Evolutionary conservation across 768 basidiomycete genomes (phyloP), one percentile per base, ranked within the genome.

Genomic region (Rhodosporidiobolus odoratus): DNA sequence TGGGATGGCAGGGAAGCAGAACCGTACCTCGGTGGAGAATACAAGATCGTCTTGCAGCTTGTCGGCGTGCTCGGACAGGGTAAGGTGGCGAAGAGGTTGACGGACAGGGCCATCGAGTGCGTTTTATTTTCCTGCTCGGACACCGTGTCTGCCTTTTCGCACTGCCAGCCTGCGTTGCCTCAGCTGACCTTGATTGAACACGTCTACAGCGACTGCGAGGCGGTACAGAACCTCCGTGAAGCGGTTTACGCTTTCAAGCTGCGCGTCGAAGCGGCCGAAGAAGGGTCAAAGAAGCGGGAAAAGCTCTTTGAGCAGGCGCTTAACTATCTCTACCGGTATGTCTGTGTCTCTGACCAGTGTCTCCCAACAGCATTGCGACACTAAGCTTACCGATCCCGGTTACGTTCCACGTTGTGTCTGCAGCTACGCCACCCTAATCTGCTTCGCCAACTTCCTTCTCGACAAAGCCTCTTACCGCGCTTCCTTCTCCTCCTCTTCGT

Each of bases 201-300:
- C 52, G 34, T n/a, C n/a, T 37, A 61, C 67, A 68, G 73, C 65
- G 68, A 71, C 58, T 61, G 70, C 62, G 79, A 82, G 80, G 93
- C 94, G 72, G 94, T 99, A 0, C 96, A 99, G 80, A 99, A 99
- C 78, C 82, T 99, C 47, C 86, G 96, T 43, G 91, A 91, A 79
- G 92, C 96, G 0, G 89, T 99, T 58, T 96, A 91, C 78, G 91
- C 95, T 89, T 97, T 77, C 75, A 78, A 79, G 89, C 82, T 56
- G 1, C 38, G 47, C 30, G 32, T 65, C 30, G 92, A 92, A 54
- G 89, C 92, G 0, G 86, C 86, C 56, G 89, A 89, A 75, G 88
- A 87, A 67, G 89, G 88, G 13, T 90, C 87, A 54, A 78, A 81
- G 58, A 98, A 96, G 79, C 85, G 90, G 66, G 84, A 82, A 58